Conservation (phyloP, 2,329 filamentous ascomycete genomes). For the Scedosporium apiospermum region DNA sequence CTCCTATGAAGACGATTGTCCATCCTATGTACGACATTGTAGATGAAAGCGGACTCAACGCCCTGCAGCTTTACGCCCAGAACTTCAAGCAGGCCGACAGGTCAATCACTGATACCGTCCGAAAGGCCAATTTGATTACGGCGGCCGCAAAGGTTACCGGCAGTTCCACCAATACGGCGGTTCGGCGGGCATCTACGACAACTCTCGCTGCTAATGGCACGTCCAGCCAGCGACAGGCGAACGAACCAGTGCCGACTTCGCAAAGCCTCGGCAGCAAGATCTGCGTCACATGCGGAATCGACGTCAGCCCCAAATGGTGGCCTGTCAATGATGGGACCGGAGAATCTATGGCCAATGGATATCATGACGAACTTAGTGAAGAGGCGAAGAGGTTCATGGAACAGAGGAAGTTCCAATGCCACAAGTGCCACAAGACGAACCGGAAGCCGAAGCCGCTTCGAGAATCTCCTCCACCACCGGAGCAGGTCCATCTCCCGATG, state of each 20-base stretch:
- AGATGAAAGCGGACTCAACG: slow-evolving; percentile 50
- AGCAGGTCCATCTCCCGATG: slow-evolving; percentile 6
- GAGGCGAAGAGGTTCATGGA: slow-evolving; percentile 50
- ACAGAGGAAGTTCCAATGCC: slow-evolving; percentile 59
- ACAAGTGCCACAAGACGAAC: slow-evolving; percentile 58
- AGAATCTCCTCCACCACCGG: slow-evolving; percentile 14
- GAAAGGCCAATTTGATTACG: slow-evolving; percentile 75
- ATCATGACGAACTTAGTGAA: slow-evolving; percentile 38
- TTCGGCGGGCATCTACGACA: slow-evolving; percentile 48
- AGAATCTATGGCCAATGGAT: slow-evolving; percentile 41
- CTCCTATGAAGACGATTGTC: slow-evolving; percentile 59
- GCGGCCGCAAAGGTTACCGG: slow-evolving; percentile 47
- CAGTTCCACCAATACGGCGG: slow-evolving; percentile 20
- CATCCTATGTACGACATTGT: slow-evolving; percentile 69
- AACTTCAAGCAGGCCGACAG: slow-evolving; percentile 94
- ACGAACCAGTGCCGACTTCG: slow-evolving; percentile 17
- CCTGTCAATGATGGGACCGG: slow-evolving; percentile 43
- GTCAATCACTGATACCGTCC: slow-evolving; percentile 79
- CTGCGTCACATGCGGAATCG: slow-evolving; percentile 56
- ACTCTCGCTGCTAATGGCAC: slow-evolving; percentile 21
- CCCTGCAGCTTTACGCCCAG: slow-evolving; percentile 76
- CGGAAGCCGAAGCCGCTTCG: slow-evolving; percentile 27
- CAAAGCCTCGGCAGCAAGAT: slow-evolving; percentile 39
- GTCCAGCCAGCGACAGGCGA: slow-evolving; percentile 10
- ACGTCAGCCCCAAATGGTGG: slow-evolving; percentile 70